Evolutionary conservation across 768 basidiomycete species (phyloP), one percentile per base, ranked within the genome.

Genomic region (Paxillus involutus): DNA sequence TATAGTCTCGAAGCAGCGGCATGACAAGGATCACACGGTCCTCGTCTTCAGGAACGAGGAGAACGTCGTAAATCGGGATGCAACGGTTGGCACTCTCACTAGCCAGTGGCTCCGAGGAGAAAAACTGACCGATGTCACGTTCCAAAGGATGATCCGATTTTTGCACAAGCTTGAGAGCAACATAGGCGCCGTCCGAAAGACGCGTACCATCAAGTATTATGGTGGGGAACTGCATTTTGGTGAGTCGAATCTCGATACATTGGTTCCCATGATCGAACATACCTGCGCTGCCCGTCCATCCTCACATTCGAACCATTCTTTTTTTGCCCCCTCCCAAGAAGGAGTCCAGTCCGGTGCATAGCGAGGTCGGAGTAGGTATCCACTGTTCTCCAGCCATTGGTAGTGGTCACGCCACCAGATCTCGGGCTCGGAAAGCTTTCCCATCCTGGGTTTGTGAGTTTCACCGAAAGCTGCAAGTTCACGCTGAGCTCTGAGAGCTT

Each of bases 41-140:
- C 26, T 26, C 26, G 26, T 26, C 17, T 14, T 65, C 37, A 64
- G 53, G 3, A 37, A 21, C 26, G 12, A 71, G 55, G 12, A 71
- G 55, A 4, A 56, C 24, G 7, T 72, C 71, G 16, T 64, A 46
- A 16, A 74, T 36, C 1, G 69, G 73, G 0, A 73, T 57, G 32
- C 71, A 76, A 42, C 75, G 71, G 40, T 75, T 79, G 13, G 26
- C 53, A 1, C 53, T 49, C 6, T 51, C n/a, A 0, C 47, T 39
- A 1, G 24, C 7, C 7, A 58, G 36, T 0, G 2, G 2, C 13
- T 55, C 44, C 0, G 48, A 53, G 3, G 62, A 59, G 52, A 61
- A 66, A 35, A 60, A 65, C 57, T 67, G 40, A 0, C 48, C 56
- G 14, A 79, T 73, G 0, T 64, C 57, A 12, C 64, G 52, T 44